Conservation (phyloP, 2,329 filamentous ascomycete genomes). For the Verticillium longisporum region DNA sequence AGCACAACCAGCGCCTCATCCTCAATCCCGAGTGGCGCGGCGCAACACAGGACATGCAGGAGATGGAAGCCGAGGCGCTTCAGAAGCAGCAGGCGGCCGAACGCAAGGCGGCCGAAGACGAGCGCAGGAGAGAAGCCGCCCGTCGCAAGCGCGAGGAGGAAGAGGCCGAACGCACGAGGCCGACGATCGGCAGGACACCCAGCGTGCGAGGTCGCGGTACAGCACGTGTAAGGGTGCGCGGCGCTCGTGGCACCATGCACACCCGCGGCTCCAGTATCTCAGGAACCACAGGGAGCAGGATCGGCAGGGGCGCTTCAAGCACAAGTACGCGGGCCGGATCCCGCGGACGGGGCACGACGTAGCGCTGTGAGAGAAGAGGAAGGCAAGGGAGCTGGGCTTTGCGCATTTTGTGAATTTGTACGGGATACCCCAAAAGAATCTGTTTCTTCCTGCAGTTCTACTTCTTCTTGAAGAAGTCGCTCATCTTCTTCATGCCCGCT, state of each 20-base stretch:
- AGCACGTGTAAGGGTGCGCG: constrained; percentile 4
- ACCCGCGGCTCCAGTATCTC: constrained; percentile 10
- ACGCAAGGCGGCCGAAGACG: constrained; percentile 69
- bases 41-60: constrained; percentile 76
- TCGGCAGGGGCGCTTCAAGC: constrained; percentile 10
- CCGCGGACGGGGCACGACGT: constrained; percentile 7
- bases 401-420: constrained; percentile 4
- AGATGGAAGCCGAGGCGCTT: constrained; percentile 74
- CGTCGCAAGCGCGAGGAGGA: constrained; percentile 57
- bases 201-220: constrained; percentile 7
- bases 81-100: constrained; percentile 71
- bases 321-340: constrained; percentile 8
- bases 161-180: constrained; percentile 36
- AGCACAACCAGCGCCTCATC: constrained; percentile 91
- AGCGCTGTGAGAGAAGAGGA: neutral
- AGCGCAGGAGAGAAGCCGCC: constrained; percentile 67
- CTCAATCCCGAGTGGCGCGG: constrained; percentile 87
- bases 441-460: constrained; percentile 8
- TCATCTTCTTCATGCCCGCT: constrained; percentile 94
- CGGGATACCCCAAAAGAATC: constrained; percentile 9
- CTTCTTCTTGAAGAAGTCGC: constrained; percentile 81
- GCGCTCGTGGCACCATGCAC: constrained; percentile 3
- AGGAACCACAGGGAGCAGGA: constrained; percentile 11
- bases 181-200: constrained; percentile 19
- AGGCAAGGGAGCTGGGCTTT: neutral